A percentile compares a stretch with the other conserved stretches of the same genome.
Evolutionary conservation across 768 basidiomycete species (phyloP).

Genomic region (Auricularia heimuer): DNA sequence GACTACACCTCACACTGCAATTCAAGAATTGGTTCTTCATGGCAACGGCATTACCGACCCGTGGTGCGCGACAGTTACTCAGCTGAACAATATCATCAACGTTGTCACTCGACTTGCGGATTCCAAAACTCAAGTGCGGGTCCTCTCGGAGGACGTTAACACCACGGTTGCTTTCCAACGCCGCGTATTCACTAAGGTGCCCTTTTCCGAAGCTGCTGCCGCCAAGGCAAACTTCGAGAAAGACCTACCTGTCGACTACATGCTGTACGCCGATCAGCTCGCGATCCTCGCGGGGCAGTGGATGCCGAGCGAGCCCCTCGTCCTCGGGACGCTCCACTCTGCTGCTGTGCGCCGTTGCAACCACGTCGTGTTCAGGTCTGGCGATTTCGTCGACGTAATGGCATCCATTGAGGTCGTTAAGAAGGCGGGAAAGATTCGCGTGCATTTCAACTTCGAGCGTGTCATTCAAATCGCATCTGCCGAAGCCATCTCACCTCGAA

Average conservation of each 20-base stretch:
- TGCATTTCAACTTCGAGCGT: not conserved
- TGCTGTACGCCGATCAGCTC: not conserved
- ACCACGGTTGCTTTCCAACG: not conserved
- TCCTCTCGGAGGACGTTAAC: not conserved
- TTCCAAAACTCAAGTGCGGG: not conserved
- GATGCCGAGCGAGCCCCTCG: not conserved
- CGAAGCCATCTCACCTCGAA: not conserved
- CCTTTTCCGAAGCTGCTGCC: not conserved
- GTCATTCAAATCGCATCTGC: not conserved
- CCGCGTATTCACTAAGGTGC: not conserved
- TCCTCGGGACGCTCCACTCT: not conserved
- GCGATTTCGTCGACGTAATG: not conserved
- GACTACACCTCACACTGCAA: not conserved
- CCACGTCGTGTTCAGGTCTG: not conserved
- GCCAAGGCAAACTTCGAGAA: not conserved
- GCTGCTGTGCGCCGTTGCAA: not conserved
- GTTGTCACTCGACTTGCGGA: not conserved
- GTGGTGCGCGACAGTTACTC: not conserved
- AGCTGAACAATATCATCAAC: not conserved
- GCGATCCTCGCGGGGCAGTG: not conserved
- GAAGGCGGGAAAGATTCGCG: not conserved
- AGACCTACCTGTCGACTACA: not conserved
- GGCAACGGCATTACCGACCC: not conserved
- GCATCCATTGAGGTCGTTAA: not conserved
- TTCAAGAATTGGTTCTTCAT: not conserved